Conservation (phyloP, 257 asterid genomes). For the Penstemon davidsonii region DNA sequence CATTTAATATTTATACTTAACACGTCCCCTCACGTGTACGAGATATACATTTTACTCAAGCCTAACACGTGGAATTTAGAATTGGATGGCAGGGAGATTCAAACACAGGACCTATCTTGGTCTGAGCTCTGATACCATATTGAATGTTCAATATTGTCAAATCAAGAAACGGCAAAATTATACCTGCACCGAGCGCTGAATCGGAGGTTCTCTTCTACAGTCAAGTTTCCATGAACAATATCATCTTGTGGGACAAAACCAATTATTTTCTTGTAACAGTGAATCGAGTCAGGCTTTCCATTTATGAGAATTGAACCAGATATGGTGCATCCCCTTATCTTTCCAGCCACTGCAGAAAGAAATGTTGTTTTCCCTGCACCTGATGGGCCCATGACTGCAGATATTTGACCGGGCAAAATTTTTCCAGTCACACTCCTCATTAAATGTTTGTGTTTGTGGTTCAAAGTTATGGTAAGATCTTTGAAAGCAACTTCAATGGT, state of each 20-base stretch:
- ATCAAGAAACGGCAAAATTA: neutral
- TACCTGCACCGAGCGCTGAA: conserved; percentile 99
- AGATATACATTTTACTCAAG: no score
- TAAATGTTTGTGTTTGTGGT: conserved; percentile 70
- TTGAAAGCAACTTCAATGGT: conserved; percentile 80
- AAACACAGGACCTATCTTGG: no score
- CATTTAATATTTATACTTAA: no score
- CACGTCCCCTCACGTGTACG: no score
- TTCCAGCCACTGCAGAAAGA: conserved; percentile 88
- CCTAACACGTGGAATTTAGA: no score
- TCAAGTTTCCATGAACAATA: conserved; percentile 90
- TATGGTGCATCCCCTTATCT: conserved; percentile 63
- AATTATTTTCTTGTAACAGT: conserved; percentile 71
- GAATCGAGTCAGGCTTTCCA: conserved; percentile 75
- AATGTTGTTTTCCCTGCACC: conserved; percentile 98
- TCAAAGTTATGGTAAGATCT: conserved; percentile 80
- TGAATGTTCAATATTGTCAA: neutral
- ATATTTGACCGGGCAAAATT: conserved; percentile 72
- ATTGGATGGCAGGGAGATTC: no score
- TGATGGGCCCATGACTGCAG: conserved; percentile 99
- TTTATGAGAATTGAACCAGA: conserved; percentile 80
- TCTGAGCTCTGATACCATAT: no score
- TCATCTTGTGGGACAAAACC: conserved; percentile 99
- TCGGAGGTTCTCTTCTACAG: conserved; percentile 92
- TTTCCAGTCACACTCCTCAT: conserved; percentile 89